phyloP scores from a whole-genome alignment of 169 alveolate species.

The Cryptosporidium xiaoi region DNA sequence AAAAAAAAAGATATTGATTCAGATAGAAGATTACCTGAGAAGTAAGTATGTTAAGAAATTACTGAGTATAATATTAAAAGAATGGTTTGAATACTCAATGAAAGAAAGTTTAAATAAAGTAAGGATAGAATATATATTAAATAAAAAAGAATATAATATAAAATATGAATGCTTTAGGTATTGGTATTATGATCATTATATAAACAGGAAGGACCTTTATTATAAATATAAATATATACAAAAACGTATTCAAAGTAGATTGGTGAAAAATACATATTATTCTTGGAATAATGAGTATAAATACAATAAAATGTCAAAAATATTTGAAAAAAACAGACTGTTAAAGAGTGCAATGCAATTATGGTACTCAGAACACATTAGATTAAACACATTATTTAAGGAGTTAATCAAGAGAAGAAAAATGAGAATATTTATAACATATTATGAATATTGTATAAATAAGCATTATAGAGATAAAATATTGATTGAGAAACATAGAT shows the following conservation, averaged over 20 bases:
- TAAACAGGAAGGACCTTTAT: conserved; percentile 1
- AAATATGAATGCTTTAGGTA: background rate
- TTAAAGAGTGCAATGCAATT: background rate
- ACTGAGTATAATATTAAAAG: background rate
- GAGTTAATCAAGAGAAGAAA: background rate
- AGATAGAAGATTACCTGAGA: conserved; percentile 26
- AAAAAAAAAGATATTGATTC: conserved; percentile 12
- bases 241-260: background rate
- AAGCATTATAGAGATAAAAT: background rate
- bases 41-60: background rate
- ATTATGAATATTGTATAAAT: background rate
- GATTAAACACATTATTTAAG: background rate
- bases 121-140: conserved; percentile 3
- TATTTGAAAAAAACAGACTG: conserved; percentile 9
- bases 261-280: background rate
- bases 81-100: conserved; percentile 45
- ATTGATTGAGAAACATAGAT: background rate
- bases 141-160: background rate
- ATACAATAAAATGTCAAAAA: background rate
- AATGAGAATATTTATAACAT: background rate
- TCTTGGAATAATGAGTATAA: conserved; percentile 8
- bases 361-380: conserved; percentile 2
- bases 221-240: background rate
- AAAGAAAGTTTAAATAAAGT: conserved; percentile 14
- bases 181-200: conserved; percentile 61